These are phyloP conservation scores for Debaryomyces prosopidis DNA, from an alignment of 805 yeast genomes.

Conservation along the genomic window DNA sequence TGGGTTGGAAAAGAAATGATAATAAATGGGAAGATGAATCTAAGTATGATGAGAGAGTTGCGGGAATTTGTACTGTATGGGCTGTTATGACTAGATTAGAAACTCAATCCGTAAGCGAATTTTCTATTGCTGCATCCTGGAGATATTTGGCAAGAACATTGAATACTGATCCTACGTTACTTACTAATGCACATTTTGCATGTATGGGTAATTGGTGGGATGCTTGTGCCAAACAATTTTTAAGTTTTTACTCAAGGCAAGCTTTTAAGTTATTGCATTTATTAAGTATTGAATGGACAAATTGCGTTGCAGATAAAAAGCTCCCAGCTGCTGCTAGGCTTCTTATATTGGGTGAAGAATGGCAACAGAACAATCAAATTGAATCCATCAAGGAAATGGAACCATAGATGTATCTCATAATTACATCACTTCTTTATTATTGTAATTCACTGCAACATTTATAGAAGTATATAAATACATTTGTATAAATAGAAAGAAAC, in stretches of 20 bases:
- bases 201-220: slow-evolving; percentile 92
- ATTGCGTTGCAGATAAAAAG: slow-evolving; percentile 47
- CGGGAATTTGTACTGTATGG: slow-evolving; percentile 84
- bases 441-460: no score
- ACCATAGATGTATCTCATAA: slow-evolving; percentile 4
- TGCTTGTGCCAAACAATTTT: slow-evolving; percentile 60
- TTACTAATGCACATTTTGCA: slow-evolving; percentile 70
- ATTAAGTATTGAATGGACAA: slow-evolving; percentile 53
- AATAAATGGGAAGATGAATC: slow-evolving; percentile 61
- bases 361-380: slow-evolving; percentile 50
- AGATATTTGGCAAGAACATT: slow-evolving; percentile 66
- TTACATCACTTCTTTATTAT: not conserved
- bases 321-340: slow-evolving; percentile 81
- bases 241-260: slow-evolving; percentile 64
- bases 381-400: slow-evolving; percentile 49
- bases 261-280: slow-evolving; percentile 58
- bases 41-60: slow-evolving; percentile 79
- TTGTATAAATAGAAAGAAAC: not conserved
- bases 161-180: slow-evolving; percentile 50
- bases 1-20: slow-evolving; percentile 82
- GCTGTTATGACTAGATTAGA: slow-evolving; percentile 62
- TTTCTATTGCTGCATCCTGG: slow-evolving; percentile 62
- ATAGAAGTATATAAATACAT: slow-evolving; percentile 4
- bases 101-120: slow-evolving; percentile 28
- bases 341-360: slow-evolving; percentile 77